Conservation (phyloP, 768 basidiomycete genomes). For the Lactarius tabidus region DNA sequence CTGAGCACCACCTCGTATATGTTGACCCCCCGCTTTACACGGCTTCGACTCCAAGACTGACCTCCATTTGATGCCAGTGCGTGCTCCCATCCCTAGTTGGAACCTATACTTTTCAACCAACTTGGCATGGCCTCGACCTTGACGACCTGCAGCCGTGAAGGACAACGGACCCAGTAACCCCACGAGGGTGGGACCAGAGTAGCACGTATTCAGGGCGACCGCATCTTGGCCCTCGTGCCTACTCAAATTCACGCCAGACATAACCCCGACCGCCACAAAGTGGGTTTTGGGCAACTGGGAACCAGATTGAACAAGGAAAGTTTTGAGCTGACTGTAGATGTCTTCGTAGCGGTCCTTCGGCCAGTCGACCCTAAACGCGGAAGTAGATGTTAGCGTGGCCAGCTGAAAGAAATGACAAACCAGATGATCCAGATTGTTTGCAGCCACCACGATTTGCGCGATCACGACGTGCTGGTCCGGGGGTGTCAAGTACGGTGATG, state of each 20-base stretch:
- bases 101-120: too few species aligned
- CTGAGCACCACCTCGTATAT: too few species aligned
- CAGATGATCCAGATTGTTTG: conserved; percentile 95
- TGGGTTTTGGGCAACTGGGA: conserved; percentile 73
- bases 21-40: too few species aligned
- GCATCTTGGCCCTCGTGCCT: conserved; percentile 46
- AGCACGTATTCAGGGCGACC: conserved; percentile 62
- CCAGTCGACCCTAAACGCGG: conserved; percentile 75
- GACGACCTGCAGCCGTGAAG: background rate
- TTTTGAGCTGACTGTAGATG: conserved; percentile 66
- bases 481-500: conserved; percentile 94
- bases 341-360: conserved; percentile 78
- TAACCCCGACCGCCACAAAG: conserved; percentile 88
- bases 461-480: conserved; percentile 91
- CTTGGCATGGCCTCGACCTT: too few species aligned
- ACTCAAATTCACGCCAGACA: conserved; percentile 82
- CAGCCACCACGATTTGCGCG: conserved; percentile 84
- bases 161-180: conserved; percentile 66
- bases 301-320: conserved; percentile 86
- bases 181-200: conserved; percentile 78
- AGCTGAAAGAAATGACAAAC: conserved; percentile 40
- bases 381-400: background rate
- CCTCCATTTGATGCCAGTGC: too few species aligned
- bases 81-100: too few species aligned
- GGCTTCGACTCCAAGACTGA: too few species aligned